Conservation (phyloP, 495 filamentous ascomycete genomes). For the Symbiotaphrina buchneri region DNA sequence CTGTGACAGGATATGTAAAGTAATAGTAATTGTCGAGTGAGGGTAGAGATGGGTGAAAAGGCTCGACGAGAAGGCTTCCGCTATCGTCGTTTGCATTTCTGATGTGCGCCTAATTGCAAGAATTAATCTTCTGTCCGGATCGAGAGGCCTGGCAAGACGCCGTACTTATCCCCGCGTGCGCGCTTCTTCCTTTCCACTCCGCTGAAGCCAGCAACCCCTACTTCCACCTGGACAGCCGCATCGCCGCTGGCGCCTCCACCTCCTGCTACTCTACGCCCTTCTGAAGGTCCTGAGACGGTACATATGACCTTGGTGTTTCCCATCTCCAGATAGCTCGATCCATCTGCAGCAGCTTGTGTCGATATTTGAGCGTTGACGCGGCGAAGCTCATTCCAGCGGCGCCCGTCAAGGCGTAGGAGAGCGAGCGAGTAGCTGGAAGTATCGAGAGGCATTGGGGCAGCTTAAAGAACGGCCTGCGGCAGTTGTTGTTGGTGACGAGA, state of each 20-base stretch:
- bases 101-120: constrained; percentile 43
- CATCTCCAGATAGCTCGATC: constrained; percentile 78
- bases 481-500: too few relatives aligned
- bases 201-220: constrained; percentile 72
- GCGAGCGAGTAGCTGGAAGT: constrained; percentile 71
- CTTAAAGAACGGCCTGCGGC: too few relatives aligned
- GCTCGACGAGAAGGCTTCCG: constrained; percentile 44
- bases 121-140: too few relatives aligned
- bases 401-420: constrained; percentile 76
- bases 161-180: constrained; percentile 54
- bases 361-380: constrained; percentile 73
- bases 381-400: constrained; percentile 94
- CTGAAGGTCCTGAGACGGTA: constrained; percentile 63
- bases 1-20: constrained; percentile 67
- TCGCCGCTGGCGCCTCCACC: constrained; percentile 19
- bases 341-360: constrained; percentile 77
- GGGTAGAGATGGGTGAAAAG: constrained; percentile 78
- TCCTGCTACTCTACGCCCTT: constrained; percentile 28
- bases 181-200: constrained; percentile 64
- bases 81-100: constrained; percentile 59
- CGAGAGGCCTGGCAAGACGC: too few relatives aligned
- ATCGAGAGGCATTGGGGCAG: constrained; percentile 63
- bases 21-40: constrained; percentile 61
- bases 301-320: constrained; percentile 94
- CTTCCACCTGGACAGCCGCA: constrained; percentile 55